Evolutionary conservation across 306 rosid genomes (phyloP).

Genomic region (Luffa aegyptiaca): DNA sequence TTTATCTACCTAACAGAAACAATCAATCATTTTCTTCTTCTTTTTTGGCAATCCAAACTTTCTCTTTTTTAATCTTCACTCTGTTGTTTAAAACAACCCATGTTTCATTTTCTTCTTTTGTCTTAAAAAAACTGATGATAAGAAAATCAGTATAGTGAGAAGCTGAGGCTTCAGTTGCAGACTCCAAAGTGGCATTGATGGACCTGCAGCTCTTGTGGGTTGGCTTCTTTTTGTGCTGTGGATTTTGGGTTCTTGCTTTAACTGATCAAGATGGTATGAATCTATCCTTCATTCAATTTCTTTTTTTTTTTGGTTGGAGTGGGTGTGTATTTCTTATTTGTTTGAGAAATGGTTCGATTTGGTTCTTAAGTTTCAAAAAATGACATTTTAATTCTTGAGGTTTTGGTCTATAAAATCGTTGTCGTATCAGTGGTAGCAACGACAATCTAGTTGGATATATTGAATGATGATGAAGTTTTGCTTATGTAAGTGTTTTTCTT

Average conservation of each 20-base stretch:
- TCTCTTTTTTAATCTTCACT: background rate
- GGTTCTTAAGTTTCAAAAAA: background rate
- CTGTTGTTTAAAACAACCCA: background rate
- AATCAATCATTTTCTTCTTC: background rate
- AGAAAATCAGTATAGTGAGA: background rate
- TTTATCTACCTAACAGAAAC: background rate
- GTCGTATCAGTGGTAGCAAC: too few relatives aligned
- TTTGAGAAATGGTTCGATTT: background rate
- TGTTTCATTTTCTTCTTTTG: background rate
- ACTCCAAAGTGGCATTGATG: background rate
- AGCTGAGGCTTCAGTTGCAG: background rate
- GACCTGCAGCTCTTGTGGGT: conserved; percentile 12
- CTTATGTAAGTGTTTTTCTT: background rate
- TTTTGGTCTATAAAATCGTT: too few relatives aligned
- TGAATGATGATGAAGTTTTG: background rate
- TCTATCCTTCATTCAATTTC: background rate
- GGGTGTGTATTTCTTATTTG: background rate
- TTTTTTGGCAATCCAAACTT: background rate
- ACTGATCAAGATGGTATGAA: conserved; percentile 61
- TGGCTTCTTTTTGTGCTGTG: conserved; percentile 35
- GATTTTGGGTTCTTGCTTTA: conserved; percentile 35
- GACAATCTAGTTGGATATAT: too few relatives aligned
- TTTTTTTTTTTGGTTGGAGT: background rate
- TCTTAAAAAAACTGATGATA: background rate
- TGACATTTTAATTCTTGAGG: too few relatives aligned